These are phyloP conservation scores for Orbilia blumenaviensis DNA, from an alignment of 2,329 filamentous ascomycete genomes.

Conservation along the genomic window DNA sequence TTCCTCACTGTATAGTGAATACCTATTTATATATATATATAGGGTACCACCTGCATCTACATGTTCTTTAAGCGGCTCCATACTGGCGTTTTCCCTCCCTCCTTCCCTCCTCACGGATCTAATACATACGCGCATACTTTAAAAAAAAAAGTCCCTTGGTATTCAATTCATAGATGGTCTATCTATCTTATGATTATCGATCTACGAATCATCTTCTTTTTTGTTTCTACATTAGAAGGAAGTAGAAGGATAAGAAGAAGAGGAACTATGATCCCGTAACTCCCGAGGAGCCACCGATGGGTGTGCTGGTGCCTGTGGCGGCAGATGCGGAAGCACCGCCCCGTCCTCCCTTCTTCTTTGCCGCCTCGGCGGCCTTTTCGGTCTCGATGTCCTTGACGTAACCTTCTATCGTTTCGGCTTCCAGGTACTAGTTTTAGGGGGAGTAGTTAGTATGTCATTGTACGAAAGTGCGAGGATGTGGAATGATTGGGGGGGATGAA, in stretches of 20 bases:
- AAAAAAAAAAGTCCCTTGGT: slow-evolving; percentile 4
- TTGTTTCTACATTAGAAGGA: not conserved
- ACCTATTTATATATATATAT: too few species aligned
- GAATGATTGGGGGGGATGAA: not conserved
- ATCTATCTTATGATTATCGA: slow-evolving; percentile 10
- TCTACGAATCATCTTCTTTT: not conserved
- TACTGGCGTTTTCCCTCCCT: slow-evolving; percentile 24
- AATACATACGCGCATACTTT: not conserved
- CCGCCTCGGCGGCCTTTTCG: slow-evolving; percentile 98
- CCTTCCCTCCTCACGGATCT: not conserved
- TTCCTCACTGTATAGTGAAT: too few species aligned
- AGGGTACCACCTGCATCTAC: too few species aligned
- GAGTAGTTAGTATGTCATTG: not conserved
- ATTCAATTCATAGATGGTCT: slow-evolving; percentile 9
- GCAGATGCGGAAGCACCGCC: slow-evolving; percentile 58
- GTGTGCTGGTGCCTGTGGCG: slow-evolving; percentile 61
- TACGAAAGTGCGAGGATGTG: not conserved
- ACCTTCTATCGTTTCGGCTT: slow-evolving; percentile 92
- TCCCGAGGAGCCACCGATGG: slow-evolving; percentile 15
- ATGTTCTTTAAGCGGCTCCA: slow-evolving; percentile 41
- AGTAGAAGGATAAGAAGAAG: not conserved
- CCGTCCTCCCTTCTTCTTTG: slow-evolving; percentile 90
- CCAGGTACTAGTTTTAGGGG: slow-evolving; percentile 68
- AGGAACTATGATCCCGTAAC: slow-evolving; percentile 33
- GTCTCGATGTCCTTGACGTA: slow-evolving; percentile 99